Evolutionary conservation across 177 flowering plant genomes (phyloP).

Genomic region (Telopea speciosissima): DNA sequence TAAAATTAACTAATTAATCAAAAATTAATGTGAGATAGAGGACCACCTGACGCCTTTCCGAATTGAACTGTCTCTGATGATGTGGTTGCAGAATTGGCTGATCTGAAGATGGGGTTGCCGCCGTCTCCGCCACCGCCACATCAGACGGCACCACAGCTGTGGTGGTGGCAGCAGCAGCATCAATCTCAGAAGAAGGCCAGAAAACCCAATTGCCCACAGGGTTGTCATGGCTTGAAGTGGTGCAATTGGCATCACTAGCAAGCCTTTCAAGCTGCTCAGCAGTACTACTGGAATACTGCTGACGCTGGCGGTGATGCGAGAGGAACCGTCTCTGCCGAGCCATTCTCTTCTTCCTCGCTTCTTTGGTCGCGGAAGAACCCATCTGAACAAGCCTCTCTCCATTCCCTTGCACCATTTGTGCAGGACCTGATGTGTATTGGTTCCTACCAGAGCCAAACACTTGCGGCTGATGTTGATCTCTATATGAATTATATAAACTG

Average conservation of each 20-base stretch:
- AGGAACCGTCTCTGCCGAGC: not conserved
- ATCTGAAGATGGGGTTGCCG: constrained; percentile 15
- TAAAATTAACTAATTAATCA: not conserved
- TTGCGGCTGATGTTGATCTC: constrained; percentile 16
- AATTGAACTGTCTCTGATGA: constrained; percentile 30
- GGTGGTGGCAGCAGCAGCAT: constrained; percentile 2
- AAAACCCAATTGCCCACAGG: constrained; percentile 40
- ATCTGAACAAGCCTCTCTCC: constrained; percentile 39
- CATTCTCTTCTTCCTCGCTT: constrained; percentile 1
- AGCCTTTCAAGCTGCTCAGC: constrained; percentile 28
- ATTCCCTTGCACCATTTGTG: constrained; percentile 23
- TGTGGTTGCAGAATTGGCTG: constrained; percentile 21
- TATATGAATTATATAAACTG: constrained; percentile 16
- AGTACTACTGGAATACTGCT: too few relatives aligned
- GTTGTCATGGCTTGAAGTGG: constrained; percentile 18
- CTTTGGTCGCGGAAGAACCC: constrained; percentile 54
- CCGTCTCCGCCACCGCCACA: too few relatives aligned
- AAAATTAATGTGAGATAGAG: not conserved
- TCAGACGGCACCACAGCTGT: too few relatives aligned
- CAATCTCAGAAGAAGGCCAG: constrained; percentile 29
- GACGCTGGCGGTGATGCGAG: not conserved
- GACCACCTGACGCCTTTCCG: constrained; percentile 40
- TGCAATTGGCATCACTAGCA: constrained; percentile 18
- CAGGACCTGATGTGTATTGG: constrained; percentile 18
- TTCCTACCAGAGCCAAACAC: constrained; percentile 22